These are phyloP conservation scores for Penicillium freii DNA, from an alignment of 2,329 filamentous ascomycete species.

Conservation along the genomic window DNA sequence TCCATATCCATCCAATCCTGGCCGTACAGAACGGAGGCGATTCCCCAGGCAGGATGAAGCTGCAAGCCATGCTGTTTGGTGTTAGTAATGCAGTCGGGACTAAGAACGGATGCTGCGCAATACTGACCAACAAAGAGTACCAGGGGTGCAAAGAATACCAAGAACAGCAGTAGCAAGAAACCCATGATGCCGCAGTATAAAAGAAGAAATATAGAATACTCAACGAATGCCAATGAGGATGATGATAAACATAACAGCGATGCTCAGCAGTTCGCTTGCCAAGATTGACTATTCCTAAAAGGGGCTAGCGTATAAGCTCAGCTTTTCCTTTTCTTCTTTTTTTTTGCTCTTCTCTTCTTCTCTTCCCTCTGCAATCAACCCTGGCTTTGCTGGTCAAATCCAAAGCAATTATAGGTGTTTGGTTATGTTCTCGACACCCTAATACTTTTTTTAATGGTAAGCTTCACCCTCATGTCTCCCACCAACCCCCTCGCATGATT, in stretches of 20 bases:
- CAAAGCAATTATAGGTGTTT: conserved; percentile 5
- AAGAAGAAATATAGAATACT: conserved; percentile 7
- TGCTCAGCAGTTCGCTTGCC: conserved; percentile 8
- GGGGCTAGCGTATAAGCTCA: conserved; percentile 14
- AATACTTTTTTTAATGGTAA: conserved; percentile 32
- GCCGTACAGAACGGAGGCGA: conserved; percentile 48
- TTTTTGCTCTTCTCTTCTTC: conserved; percentile 17
- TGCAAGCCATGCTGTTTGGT: conserved; percentile 48
- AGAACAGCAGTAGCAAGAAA: conserved; percentile 34
- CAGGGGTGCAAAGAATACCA: conserved; percentile 41
- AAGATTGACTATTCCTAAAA: conserved; percentile 12
- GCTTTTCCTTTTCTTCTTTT: conserved; percentile 22
- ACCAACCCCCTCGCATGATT: conserved; percentile 56
- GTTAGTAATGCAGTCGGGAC: conserved; percentile 20
- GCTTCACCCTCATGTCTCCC: conserved; percentile 6
- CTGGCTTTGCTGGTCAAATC: conserved; percentile 32
- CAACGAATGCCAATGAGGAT: conserved; percentile 6
- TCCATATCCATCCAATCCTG: conserved; percentile 51
- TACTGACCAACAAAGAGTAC: conserved; percentile 37
- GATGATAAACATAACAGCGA: conserved; percentile 1
- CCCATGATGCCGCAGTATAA: conserved; percentile 26
- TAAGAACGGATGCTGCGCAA: conserved; percentile 1
- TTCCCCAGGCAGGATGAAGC: conserved; percentile 57
- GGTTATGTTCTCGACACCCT: conserved; percentile 6
- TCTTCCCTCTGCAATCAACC: conserved; percentile 15